Evolutionary conservation across 345 rosid genomes (phyloP), one percentile per base, ranked within the genome.

Genomic region (Ceriops zippeliana): DNA sequence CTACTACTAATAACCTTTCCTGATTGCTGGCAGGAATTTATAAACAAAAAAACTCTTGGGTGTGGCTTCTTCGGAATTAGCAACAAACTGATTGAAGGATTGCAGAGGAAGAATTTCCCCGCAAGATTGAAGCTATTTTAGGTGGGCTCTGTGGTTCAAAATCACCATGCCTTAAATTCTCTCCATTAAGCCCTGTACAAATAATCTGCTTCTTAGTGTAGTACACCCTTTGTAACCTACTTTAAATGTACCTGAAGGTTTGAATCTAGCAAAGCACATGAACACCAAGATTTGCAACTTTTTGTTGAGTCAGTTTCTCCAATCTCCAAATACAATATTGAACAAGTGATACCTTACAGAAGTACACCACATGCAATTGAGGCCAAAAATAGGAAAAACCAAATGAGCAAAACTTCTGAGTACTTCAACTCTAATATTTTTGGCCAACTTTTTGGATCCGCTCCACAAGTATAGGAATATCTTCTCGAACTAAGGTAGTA

Each of bases 401-500:
- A 27, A 49, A 53, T 35, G 26, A 21, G 24, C 62, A 68, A 68
- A 73, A 65, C 13, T 46, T 22, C 19, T 19, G 37, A n/a, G 61
- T 52, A 56, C 62, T 63, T 84, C 75, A 74, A 73, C 77, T 21
- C 52, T 72, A 68, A 73, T 82, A 75, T 73, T 75, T 83, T 79
- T 86, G 88, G 52, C 75, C 73, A 69, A 87, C 83, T 74, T 68
- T 83, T 24, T 61, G 72, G 52, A 89, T 89, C 75, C 96, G 75
- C 32, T 81, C 89, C 49, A 91, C 69, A 16, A 88, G 86, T 49
- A 82, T 31, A 64, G 87, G 87, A 79, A 91, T 75, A 75, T 91
- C 91, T 71, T 85, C 89, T 73, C 70, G 71, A 15, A 83, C 74
- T 72, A 91, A 77, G 58, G 87, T 72, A 2, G 97, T 79, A 79